Conservation (phyloP, 2,329 filamentous ascomycete genomes). For the Aureobasidium vineae region DNA sequence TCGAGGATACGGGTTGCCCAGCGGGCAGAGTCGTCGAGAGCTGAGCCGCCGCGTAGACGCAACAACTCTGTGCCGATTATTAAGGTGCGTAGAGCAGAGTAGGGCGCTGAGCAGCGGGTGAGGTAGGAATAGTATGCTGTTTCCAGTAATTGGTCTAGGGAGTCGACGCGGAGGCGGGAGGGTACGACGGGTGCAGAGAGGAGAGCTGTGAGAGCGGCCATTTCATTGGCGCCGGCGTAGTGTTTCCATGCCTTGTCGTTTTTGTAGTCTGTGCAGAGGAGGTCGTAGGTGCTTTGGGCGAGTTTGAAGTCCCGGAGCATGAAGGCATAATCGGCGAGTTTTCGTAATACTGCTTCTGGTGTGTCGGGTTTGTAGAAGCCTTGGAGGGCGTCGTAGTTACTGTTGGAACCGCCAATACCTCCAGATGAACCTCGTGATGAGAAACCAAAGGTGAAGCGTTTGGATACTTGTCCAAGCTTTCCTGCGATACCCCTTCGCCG, state of each 20-base stretch:
- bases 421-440: slow-evolving; percentile 62
- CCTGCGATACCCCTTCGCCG: slow-evolving; percentile 83
- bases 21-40: slow-evolving; percentile 79
- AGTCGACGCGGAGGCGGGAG: slow-evolving; percentile 75
- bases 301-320: slow-evolving; percentile 97
- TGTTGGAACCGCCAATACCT: slow-evolving; percentile 51
- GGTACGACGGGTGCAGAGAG: slow-evolving; percentile 67
- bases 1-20: slow-evolving; percentile 84
- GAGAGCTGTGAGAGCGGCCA: slow-evolving; percentile 82
- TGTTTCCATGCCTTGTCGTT: slow-evolving; percentile 98
- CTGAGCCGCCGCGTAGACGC: slow-evolving; percentile 72
- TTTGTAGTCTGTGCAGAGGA: slow-evolving; percentile 82
- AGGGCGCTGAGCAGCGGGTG: slow-evolving; percentile 75
- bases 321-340: slow-evolving; percentile 90
- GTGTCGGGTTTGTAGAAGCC: slow-evolving; percentile 83
- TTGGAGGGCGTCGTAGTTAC: slow-evolving; percentile 73
- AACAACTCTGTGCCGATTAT: slow-evolving; percentile 77
- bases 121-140: slow-evolving; percentile 90
- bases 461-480: slow-evolving; percentile 90
- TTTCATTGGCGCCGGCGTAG: slow-evolving; percentile 91
- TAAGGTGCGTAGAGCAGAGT: slow-evolving; percentile 76
- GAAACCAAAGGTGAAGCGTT: slow-evolving; percentile 79
- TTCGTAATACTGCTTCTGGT: slow-evolving; percentile 87
- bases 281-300: slow-evolving; percentile 85
- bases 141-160: slow-evolving; percentile 82